Evolutionary conservation across 1,139 yeast species (phyloP).

Genomic region (Groenewaldozyma auringiensis): DNA sequence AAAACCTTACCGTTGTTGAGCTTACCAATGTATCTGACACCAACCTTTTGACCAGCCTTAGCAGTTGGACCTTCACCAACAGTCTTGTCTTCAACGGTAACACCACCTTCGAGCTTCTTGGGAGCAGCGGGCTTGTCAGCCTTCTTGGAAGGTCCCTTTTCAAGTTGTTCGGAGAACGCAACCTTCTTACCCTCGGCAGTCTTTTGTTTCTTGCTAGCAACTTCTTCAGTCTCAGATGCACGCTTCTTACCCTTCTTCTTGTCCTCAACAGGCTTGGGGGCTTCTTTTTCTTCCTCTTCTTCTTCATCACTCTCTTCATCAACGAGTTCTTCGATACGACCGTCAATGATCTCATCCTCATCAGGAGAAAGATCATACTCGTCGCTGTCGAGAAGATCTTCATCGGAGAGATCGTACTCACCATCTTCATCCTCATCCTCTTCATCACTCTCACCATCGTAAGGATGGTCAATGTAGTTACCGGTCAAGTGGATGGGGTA

Average conservation of each 20-base stretch:
- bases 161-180: conserved; percentile 81
- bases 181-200: conserved; percentile 59
- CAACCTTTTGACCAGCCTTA: conserved; percentile 83
- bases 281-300: conserved; percentile 46
- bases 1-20: conserved; percentile 92
- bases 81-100: conserved; percentile 85
- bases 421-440: conserved; percentile 39
- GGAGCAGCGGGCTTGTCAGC: conserved; percentile 41
- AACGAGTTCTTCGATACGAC: conserved; percentile 17
- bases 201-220: conserved; percentile 31
- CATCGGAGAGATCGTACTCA: conserved; percentile 34
- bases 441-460: conserved; percentile 53
- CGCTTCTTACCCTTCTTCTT: conserved; percentile 39
- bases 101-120: conserved; percentile 87
- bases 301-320: conserved; percentile 30
- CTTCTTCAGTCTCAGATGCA: conserved; percentile 25
- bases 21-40: conserved; percentile 97
- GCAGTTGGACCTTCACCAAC: conserved; percentile 82
- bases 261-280: conserved; percentile 37
- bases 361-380: conserved; percentile 88
- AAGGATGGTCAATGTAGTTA: conserved; percentile 93
- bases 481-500: conserved; percentile 89
- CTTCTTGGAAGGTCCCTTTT: conserved; percentile 66
- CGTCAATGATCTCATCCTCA: conserved; percentile 66
- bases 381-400: conserved; percentile 47